Evolutionary conservation across 2,329 filamentous ascomycete species (phyloP), one percentile per base, ranked within the genome.

Genomic region (Arthroderma sp.): DNA sequence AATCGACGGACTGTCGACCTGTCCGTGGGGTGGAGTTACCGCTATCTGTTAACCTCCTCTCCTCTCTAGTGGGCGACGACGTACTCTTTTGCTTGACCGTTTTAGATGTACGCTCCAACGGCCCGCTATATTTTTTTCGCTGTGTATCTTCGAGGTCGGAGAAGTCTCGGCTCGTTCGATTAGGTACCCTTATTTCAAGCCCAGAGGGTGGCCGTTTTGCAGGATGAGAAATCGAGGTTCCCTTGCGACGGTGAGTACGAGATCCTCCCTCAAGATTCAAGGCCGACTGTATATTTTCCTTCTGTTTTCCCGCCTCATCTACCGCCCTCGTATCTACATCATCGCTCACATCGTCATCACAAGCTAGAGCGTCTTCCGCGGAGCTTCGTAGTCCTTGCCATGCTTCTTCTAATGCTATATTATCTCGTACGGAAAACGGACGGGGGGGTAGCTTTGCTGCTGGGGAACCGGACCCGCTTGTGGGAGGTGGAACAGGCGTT

Each of bases 361-460:
- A 22, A 22, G 15, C 15, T 22, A 22, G 15, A 31, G 37, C 27
- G 49, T 38, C 46, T 22, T 48, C 45, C 40, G 36, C 31, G 29
- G 36, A 40, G 4, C 46, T 47, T 27, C 62, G 56, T 10, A 91
- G 68, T 10, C 70, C 65, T 37, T 80, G 64, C 85, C 88, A 94
- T 32, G 85, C 78, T 50, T 78, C 76, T 59, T 94, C 85, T 8
- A 94, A 69, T 2, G 81, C 78, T 52, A 80, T 77, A 52, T 89
- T 93, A 64, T 94, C 87, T 47, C 77, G 79, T 4, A 71, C 71
- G 0, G 83, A 82, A 61, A 94, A 94, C 0, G 87, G 85, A 37
- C 84, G 78, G 6, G 86, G 76, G 39, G 78, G 75, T 32, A 74
- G 71, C 53, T 74, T 80, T 31, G 71, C 63, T 45, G 72, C 61